These are phyloP conservation scores for Orbilia javanica DNA, from an alignment of 2,329 filamentous ascomycete genomes.

Conservation along the genomic window DNA sequence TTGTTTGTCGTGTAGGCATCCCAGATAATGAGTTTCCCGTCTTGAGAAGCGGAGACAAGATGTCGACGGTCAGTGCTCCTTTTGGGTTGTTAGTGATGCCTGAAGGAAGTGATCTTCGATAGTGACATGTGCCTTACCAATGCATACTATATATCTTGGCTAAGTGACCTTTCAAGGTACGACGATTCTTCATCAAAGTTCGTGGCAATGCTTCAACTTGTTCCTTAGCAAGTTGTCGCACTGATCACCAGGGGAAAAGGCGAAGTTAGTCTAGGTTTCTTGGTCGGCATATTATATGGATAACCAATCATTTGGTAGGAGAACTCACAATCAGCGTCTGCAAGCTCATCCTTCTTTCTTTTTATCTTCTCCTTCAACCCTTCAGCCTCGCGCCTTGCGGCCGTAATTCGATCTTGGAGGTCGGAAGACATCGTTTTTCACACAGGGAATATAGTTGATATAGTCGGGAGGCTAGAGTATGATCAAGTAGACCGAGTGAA, in stretches of 20 bases:
- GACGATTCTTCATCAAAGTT: slow-evolving; percentile 97
- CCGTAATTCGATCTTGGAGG: slow-evolving; percentile 85
- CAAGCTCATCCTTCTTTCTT: slow-evolving; percentile 99
- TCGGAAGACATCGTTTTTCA: slow-evolving; percentile 60
- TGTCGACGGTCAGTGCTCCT: slow-evolving; percentile 85
- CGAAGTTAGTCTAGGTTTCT: slow-evolving; percentile 17
- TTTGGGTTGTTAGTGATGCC: slow-evolving; percentile 1
- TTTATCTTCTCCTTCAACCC: slow-evolving; percentile 98
- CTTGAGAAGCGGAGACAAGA: slow-evolving; percentile 96
- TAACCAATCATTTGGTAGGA: slow-evolving; percentile 22
- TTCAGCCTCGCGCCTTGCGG: slow-evolving; percentile 96
- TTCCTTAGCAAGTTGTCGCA: slow-evolving; percentile 87
- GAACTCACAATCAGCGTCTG: slow-evolving; percentile 93
- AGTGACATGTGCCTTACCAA: slow-evolving; percentile 76
- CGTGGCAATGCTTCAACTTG: slow-evolving; percentile 91
- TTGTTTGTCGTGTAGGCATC: slow-evolving; percentile 99
- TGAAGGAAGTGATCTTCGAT: not conserved
- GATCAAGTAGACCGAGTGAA: slow-evolving; percentile 1
- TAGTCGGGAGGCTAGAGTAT: not conserved
- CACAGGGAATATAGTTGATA: slow-evolving; percentile 5
- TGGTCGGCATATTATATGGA: not conserved
- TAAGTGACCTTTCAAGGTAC: slow-evolving; percentile 95
- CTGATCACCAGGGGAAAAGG: slow-evolving; percentile 37
- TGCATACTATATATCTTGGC: slow-evolving; percentile 99
- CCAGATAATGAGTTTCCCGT: slow-evolving; percentile 99